Conservation (phyloP, 257 asterid genomes). For the Plantago ovata region DNA sequence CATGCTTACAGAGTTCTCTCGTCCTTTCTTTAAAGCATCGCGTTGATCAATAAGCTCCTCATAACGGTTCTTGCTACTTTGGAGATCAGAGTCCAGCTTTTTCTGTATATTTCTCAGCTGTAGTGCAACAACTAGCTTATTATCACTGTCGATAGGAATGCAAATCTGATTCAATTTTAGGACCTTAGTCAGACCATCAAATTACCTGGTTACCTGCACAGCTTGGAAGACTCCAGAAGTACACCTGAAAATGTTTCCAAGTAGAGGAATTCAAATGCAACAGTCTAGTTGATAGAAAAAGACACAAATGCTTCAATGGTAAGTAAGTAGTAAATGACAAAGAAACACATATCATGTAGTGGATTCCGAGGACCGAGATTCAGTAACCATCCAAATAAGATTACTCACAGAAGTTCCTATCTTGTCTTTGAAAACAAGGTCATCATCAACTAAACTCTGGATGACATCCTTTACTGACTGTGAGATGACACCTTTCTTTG, state of each 20-base stretch:
- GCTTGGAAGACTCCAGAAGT: conserved; percentile 99
- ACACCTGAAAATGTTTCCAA: conserved; percentile 51
- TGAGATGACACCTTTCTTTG: conserved; percentile 85
- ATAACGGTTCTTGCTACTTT: conserved; percentile 52
- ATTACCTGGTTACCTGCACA: conserved; percentile 98
- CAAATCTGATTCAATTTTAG: conserved; percentile 1
- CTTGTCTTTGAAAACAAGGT: conserved; percentile 93
- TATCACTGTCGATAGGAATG: conserved; percentile 12
- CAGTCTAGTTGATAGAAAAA: conserved; percentile 6
- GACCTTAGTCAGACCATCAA: conserved; percentile 15
- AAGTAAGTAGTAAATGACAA: neutral
- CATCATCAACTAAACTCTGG: conserved; percentile 90
- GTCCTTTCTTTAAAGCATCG: conserved; percentile 73
- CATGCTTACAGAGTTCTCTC: conserved; percentile 76
- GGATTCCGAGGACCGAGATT: neutral
- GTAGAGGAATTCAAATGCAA: conserved; percentile 11
- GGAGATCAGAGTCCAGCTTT: conserved; percentile 77
- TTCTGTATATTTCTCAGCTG: conserved; percentile 74
- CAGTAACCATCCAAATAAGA: conserved; percentile 19
- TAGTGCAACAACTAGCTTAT: conserved; percentile 21
- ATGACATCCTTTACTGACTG: conserved; percentile 96
- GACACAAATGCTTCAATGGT: conserved; percentile 3
- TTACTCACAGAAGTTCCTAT: conserved; percentile 95
- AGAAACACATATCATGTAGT: conserved; percentile 5
- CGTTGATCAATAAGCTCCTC: conserved; percentile 69